Evolutionary conservation across 106 monocot species (phyloP).

Genomic region (Gastrodia elata): DNA sequence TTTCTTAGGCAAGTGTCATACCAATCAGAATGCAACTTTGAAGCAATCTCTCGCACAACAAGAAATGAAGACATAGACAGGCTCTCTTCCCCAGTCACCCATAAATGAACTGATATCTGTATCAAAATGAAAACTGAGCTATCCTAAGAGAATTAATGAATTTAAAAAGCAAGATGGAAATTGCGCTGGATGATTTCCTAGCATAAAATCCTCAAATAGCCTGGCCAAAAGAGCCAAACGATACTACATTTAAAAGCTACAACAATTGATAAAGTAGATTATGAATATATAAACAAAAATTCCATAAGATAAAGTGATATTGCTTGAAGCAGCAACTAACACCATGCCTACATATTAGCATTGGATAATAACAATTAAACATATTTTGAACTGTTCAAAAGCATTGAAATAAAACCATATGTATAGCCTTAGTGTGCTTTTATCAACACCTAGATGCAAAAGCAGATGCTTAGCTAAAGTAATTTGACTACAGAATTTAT

Average conservation of each 20-base stretch:
- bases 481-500: too few species aligned
- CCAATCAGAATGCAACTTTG: slow-evolving; percentile 25
- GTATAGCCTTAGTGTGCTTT: too few species aligned
- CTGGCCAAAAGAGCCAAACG: background rate
- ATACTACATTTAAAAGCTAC: background rate
- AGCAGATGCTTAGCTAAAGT: too few species aligned
- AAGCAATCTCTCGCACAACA: slow-evolving; percentile 44
- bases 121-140: slow-evolving; percentile 13
- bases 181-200: background rate
- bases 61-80: slow-evolving; percentile 58
- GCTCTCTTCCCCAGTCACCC: slow-evolving; percentile 75
- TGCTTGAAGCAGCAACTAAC: background rate
- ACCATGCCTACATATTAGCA: background rate
- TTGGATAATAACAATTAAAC: background rate
- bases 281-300: background rate
- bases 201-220: background rate
- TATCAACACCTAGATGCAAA: too few species aligned
- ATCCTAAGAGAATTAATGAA: background rate
- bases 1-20: slow-evolving; percentile 41
- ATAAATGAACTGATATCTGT: slow-evolving; percentile 70
- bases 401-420: too few species aligned
- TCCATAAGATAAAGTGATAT: background rate
- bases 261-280: background rate
- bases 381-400: too few species aligned
- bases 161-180: background rate